Evolutionary conservation across 1,284 basidiomycete species (phyloP).

Genomic region (Papiliotrema laurentii): DNA sequence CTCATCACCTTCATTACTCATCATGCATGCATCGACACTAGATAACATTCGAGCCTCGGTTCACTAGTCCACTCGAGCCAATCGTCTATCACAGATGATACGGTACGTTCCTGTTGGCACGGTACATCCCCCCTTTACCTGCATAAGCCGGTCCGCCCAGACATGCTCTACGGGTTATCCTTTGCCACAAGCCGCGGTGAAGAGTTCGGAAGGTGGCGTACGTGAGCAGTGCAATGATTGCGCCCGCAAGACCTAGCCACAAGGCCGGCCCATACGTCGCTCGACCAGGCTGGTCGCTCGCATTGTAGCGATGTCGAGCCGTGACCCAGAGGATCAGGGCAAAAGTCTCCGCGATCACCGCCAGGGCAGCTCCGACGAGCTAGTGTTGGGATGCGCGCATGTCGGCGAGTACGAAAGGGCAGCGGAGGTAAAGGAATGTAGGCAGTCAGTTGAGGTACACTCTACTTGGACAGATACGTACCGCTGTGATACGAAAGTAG

Average conservation of each 20-base stretch:
- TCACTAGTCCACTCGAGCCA: too few species aligned
- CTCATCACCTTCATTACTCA: too few species aligned
- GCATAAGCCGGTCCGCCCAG: constrained; percentile 3
- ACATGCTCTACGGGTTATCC: constrained; percentile 1
- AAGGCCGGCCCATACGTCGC: constrained; percentile 24
- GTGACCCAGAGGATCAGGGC: constrained; percentile 22
- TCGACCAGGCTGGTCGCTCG: not conserved
- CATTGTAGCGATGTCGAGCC: constrained; percentile 17
- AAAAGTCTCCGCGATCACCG: constrained; percentile 23
- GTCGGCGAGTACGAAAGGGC: too few species aligned
- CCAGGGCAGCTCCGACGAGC: constrained; percentile 18
- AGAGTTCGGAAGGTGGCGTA: constrained; percentile 9
- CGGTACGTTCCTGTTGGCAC: constrained; percentile 2
- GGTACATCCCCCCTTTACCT: constrained; percentile 4
- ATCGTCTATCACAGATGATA: constrained; percentile 2
- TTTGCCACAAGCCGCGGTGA: too few species aligned
- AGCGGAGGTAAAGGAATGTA: not conserved
- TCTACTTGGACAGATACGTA: constrained; percentile 10
- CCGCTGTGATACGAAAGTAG: constrained; percentile 24
- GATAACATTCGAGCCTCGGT: too few species aligned
- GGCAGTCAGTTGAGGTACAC: not conserved
- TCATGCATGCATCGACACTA: too few species aligned
- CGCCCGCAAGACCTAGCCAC: constrained; percentile 24
- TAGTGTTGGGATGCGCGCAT: too few species aligned
- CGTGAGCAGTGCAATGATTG: constrained; percentile 18